Percentiles rank a stretch among this genome's conserved stretches.
Evolutionary conservation across 1,139 yeast genomes (phyloP).

Genomic region (Fermentozyma sake): DNA sequence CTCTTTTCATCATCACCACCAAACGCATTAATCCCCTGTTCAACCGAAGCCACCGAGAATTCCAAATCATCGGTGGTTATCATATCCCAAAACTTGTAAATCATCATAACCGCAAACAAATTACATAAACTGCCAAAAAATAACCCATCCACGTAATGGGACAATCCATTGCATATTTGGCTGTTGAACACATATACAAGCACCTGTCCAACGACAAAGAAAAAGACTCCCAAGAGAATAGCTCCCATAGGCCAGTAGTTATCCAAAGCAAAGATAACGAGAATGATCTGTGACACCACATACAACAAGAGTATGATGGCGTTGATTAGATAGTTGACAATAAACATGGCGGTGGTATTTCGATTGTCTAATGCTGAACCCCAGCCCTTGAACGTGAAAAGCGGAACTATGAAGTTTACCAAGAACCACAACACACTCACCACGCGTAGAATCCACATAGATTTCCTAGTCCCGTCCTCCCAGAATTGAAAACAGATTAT

Average conservation of each 20-base stretch:
- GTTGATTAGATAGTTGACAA: slow-evolving; percentile 66
- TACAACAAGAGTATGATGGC: slow-evolving; percentile 61
- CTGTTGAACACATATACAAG: slow-evolving; percentile 64
- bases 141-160: slow-evolving; percentile 87
- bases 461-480: slow-evolving; percentile 81
- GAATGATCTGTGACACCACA: slow-evolving; percentile 63
- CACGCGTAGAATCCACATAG: slow-evolving; percentile 55
- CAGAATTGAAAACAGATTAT: slow-evolving; percentile 80
- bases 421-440: slow-evolving; percentile 51
- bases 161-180: slow-evolving; percentile 62
- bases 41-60: slow-evolving; percentile 63
- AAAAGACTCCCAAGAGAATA: slow-evolving; percentile 59
- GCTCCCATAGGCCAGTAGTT: slow-evolving; percentile 91
- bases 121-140: slow-evolving; percentile 81
- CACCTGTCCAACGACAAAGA: slow-evolving; percentile 79
- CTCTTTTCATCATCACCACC: slow-evolving; percentile 35
- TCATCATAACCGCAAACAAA: slow-evolving; percentile 84
- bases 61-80: slow-evolving; percentile 95
- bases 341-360: slow-evolving; percentile 62
- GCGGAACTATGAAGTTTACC: slow-evolving; percentile 60
- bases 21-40: slow-evolving; percentile 35
- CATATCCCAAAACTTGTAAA: slow-evolving; percentile 95
- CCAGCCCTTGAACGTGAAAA: slow-evolving; percentile 76
- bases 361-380: slow-evolving; percentile 33
- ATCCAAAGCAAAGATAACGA: slow-evolving; percentile 63